phyloP scores from a whole-genome alignment of 2,329 filamentous ascomycete genomes.

The Zalaria sp. region DNA sequence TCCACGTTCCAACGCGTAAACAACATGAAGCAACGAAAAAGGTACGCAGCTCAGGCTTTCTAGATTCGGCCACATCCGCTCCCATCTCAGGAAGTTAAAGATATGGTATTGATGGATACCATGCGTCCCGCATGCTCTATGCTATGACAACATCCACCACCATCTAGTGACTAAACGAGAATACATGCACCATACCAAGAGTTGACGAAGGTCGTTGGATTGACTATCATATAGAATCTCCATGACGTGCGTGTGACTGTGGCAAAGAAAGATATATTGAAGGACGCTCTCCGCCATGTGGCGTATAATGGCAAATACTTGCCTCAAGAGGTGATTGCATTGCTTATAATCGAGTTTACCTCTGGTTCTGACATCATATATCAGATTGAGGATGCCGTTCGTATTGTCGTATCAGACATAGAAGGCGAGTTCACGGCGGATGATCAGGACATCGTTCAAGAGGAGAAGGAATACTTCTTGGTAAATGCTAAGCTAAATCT shows the following conservation, averaged over 20 bases:
- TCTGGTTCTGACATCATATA: background rate
- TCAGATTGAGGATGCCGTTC: conserved; percentile 26
- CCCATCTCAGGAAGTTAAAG: background rate
- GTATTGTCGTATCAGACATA: conserved; percentile 26
- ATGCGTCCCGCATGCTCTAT: background rate
- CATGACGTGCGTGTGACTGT: conserved; percentile 18
- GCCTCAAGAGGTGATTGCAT: conserved; percentile 20
- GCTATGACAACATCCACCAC: background rate
- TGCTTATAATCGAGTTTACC: background rate
- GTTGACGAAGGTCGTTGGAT: too few relatives aligned
- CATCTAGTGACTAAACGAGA: too few relatives aligned
- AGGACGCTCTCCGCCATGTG: conserved; percentile 19
- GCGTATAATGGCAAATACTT: conserved; percentile 20
- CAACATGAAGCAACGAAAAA: background rate
- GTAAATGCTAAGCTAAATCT: conserved; percentile 7
- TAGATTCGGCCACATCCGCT: background rate
- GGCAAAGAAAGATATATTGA: conserved; percentile 20
- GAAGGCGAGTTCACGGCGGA: conserved; percentile 19
- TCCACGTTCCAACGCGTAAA: background rate
- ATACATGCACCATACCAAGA: too few relatives aligned
- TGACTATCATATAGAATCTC: conserved; percentile 18
- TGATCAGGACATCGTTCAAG: conserved; percentile 24
- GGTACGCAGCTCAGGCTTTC: background rate
- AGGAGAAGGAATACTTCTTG: conserved; percentile 25
- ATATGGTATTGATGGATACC: background rate